Evolutionary conservation across 352 stramenopile genomes (phyloP), one percentile per base, ranked within the genome.

Genomic region (Thalassiosira pacifica): DNA sequence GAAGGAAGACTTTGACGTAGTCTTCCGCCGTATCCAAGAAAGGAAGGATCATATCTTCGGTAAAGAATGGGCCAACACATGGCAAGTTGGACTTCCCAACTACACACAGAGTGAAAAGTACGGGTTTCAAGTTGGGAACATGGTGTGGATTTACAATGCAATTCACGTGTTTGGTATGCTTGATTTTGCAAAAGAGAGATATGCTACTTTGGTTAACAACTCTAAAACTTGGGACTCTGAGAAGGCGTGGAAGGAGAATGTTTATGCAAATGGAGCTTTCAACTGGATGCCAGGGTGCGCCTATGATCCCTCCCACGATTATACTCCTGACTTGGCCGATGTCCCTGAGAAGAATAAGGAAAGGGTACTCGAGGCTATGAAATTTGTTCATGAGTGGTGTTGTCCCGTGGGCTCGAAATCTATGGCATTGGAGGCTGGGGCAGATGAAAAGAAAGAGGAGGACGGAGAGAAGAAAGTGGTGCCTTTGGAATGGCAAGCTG

Each of bases 71-170:
- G 40, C 81, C 10, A 52, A 85, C 22, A 90, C 61, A 27, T 96
- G 93, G 83, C 88, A 90, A 31, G 27, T 91, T 1, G 93, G 88
- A 29, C 59, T 95, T 26, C 89, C 85, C 6, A 93, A 95, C 31
- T 87, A 78, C 48, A 76, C 85, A 27, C 66, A 90, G 10, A 89
- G 78, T 11, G 74, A 88, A 16, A 34, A 68, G 27, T 84, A 77
- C 66, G 77, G 83, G 0, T 87, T 87, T 48, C 77, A 94, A 69
- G 86, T 94, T 72, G 88, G 88, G 31, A 87, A 93, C 70, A 90
- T 93, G 60, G 82, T 95, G 27, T 95, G 90, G 89, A 66, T 89
- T 1, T 93, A 94, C 85, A 94, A 94, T 68, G 55, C 84, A 0
- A 90, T 94, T 22, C 84, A 92, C 29, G 72, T 85, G 61, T 94